Evolutionary conservation across 1,284 basidiomycete genomes (phyloP).

Genomic region (Fomitopsis schrenkii): DNA sequence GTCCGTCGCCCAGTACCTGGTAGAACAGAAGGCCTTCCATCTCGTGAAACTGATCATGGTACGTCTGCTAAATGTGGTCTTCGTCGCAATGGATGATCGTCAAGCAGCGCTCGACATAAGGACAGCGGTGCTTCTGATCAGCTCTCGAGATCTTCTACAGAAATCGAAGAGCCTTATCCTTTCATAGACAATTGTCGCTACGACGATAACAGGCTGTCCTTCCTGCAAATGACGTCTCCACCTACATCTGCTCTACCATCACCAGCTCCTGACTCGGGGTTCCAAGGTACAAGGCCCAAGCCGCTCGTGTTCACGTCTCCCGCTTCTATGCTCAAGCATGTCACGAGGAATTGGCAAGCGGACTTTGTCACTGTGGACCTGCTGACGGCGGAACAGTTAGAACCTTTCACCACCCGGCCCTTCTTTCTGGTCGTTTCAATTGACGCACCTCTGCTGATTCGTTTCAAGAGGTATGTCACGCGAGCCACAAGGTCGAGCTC

Average conservation of each 20-base stretch:
- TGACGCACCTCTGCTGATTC: slow-evolving; percentile 77
- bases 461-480: slow-evolving; percentile 41
- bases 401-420: slow-evolving; percentile 79
- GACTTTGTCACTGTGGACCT: slow-evolving; percentile 84
- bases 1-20: slow-evolving; percentile 72
- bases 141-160: neutral
- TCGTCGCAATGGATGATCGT: neutral
- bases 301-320: slow-evolving; percentile 44
- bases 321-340: slow-evolving; percentile 63
- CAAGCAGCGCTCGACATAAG: neutral
- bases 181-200: neutral
- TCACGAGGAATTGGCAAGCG: slow-evolving; percentile 80
- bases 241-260: slow-evolving; percentile 16
- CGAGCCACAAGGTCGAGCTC: neutral
- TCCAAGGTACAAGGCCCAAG: slow-evolving; percentile 8
- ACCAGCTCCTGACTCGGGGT: slow-evolving; percentile 3
- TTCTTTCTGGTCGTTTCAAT: slow-evolving; percentile 86
- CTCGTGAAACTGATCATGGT: slow-evolving; percentile 31
- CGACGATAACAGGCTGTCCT: slow-evolving; percentile 18
- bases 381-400: slow-evolving; percentile 52
- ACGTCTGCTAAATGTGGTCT: neutral
- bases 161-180: neutral
- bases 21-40: slow-evolving; percentile 47
- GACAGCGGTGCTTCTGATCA: neutral
- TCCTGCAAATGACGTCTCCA: slow-evolving; percentile 26